Base-by-base conservation (phyloP, 2,329 filamentous ascomycete genomes). In the Fusarium equiseti region DNA sequence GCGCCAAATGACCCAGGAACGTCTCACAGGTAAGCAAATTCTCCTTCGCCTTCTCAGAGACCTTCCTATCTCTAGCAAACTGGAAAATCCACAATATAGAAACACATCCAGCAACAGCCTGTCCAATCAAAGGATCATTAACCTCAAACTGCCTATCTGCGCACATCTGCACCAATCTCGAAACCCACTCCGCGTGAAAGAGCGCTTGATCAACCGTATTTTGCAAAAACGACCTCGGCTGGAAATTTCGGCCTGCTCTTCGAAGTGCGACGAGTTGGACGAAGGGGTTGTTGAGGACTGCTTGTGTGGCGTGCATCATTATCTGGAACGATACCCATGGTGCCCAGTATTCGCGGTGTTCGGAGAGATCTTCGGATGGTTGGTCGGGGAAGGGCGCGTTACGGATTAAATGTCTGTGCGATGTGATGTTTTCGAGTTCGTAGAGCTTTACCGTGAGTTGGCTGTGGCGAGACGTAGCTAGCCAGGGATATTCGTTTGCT, bases 41-140 rank as follows among this genome's bases (percentile, higher is more conserved):
- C 18, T 74, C 64, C 5, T 63, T 73, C 0, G 73, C 66, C n/a
- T 73, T 74, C 4, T 62, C 56, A 1, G 73, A 66, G 0, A 74
- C 71, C 7, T 75, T 68, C 0, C 42, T 44, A 8, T 75, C 73
- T 3, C 70, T 43, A 9, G 73, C 73, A 44, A 75, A 75, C 5
- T 75, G 73, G 4, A 75, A 75, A 6, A 75, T 70, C 73, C 73
- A 75, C 6, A 73, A 49, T 32, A 75, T 71, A 0, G 71, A 73
- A 3, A 72, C 64, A 16, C 71, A 74, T 5, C 64, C 66, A 1
- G 73, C 69, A 5, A 75, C 66, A 5, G 66, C 67, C 6, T 71
- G 66, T 22, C 73, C 73, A 15, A 75, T 50, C 7, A 75, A 11
- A 4, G 73, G 73, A 42, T 75, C 73, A 11, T 66, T 70, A 2